phyloP scores from a whole-genome alignment of 805 yeast species.

The Sungouiella blattae region DNA sequence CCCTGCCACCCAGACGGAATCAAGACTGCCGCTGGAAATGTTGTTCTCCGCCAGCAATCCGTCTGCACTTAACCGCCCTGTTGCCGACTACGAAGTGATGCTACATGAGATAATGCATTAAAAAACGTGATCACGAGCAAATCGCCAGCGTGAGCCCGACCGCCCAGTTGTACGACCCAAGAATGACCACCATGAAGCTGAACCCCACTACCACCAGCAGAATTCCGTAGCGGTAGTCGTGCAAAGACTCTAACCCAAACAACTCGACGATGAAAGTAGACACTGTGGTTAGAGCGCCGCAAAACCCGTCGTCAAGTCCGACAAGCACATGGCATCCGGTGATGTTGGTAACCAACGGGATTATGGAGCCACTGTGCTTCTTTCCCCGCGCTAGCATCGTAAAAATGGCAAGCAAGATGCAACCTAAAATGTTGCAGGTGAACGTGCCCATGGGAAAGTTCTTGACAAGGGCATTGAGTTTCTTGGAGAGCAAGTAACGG shows the following conservation, averaged over 20 bases:
- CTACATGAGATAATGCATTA: too few relatives aligned
- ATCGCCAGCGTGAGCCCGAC: conserved; percentile 34
- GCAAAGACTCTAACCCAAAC: conserved; percentile 22
- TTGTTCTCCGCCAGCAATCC: too few relatives aligned
- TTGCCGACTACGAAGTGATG: too few relatives aligned
- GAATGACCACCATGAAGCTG: conserved; percentile 47
- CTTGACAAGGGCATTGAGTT: conserved; percentile 39
- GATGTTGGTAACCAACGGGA: conserved; percentile 24
- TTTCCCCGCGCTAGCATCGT: conserved; percentile 46
- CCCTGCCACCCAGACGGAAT: too few relatives aligned
- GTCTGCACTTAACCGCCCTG: too few relatives aligned
- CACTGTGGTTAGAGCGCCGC: conserved; percentile 71
- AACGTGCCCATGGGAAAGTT: conserved; percentile 56
- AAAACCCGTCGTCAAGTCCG: conserved; percentile 62
- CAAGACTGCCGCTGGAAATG: too few relatives aligned
- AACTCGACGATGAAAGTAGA: conserved; percentile 77
- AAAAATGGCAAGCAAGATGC: conserved; percentile 41
- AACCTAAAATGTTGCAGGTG: conserved; percentile 47
- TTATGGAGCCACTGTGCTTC: conserved; percentile 9
- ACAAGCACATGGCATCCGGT: conserved; percentile 48
- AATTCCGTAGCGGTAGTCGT: conserved; percentile 50
- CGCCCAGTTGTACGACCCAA: conserved; percentile 76
- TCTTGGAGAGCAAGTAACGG: conserved; percentile 53
- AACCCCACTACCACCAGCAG: conserved; percentile 48
- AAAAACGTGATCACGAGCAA: conserved; percentile 20